Evolutionary conservation across 768 basidiomycete genomes (phyloP).

Genomic region (Basidioascus undulatus): DNA sequence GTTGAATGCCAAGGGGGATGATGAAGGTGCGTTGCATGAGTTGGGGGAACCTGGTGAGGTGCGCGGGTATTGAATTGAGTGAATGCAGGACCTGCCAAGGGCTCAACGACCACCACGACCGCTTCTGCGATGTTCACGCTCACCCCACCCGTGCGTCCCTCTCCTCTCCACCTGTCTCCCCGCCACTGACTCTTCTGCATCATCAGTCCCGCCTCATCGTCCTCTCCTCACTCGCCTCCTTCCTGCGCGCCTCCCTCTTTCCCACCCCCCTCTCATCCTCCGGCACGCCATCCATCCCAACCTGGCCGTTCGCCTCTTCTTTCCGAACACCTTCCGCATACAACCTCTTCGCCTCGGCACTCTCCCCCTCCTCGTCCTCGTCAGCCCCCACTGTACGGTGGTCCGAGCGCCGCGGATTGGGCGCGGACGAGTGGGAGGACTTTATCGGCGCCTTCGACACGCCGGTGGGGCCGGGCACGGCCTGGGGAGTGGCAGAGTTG

Average conservation of each 20-base stretch:
- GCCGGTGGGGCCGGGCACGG: no score
- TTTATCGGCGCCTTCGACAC: neutral
- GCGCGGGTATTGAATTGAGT: neutral
- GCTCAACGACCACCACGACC: conserved; percentile 23
- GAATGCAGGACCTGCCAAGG: conserved; percentile 14
- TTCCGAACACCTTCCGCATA: conserved; percentile 33
- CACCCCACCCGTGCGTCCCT: conserved; percentile 31
- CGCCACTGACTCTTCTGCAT: neutral
- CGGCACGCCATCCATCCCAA: conserved; percentile 18
- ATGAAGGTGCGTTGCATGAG: neutral
- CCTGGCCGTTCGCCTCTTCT: conserved; percentile 41
- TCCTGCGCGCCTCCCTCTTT: conserved; percentile 25
- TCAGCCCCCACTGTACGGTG: neutral
- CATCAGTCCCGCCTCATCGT: conserved; percentile 53
- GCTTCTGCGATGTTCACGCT: conserved; percentile 34
- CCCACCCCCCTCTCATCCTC: conserved; percentile 8
- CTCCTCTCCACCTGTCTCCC: conserved; percentile 1
- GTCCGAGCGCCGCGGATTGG: neutral
- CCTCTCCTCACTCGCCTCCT: conserved; percentile 41
- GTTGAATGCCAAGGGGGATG: conserved; percentile 33
- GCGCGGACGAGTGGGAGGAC: conserved; percentile 6
- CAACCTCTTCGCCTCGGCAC: conserved; percentile 5
- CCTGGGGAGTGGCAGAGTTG: neutral
- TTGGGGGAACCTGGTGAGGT: conserved; percentile 8
- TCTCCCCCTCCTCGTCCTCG: conserved; percentile 1